Percentiles rank a stretch among this genome's conserved stretches.
phyloP scores from a whole-genome alignment of 768 basidiomycete species.

The Pisolithus sp. region DNA sequence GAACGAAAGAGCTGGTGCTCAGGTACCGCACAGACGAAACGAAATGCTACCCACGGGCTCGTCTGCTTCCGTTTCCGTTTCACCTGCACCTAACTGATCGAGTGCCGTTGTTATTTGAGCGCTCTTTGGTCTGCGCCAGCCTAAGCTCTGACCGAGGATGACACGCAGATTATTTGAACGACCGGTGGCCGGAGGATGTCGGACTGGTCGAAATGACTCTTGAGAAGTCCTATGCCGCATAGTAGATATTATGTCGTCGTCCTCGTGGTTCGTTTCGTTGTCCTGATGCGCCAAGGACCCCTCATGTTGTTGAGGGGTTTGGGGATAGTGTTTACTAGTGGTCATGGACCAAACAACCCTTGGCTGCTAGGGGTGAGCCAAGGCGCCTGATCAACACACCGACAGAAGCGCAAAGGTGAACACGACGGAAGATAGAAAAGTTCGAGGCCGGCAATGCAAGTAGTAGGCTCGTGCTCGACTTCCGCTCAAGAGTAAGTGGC shows the following conservation, averaged over 20 bases:
- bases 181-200: slow-evolving; percentile 7
- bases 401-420: no score
- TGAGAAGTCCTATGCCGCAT: slow-evolving; percentile 17
- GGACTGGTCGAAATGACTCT: slow-evolving; percentile 12
- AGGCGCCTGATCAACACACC: neutral
- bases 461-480: no score
- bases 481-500: no score
- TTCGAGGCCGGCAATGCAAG: no score
- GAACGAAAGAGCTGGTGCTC: slow-evolving; percentile 1
- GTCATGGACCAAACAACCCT: neutral
- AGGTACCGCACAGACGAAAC: slow-evolving; percentile 3
- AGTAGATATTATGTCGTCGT: slow-evolving; percentile 11
- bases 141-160: slow-evolving; percentile 21
- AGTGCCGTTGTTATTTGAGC: slow-evolving; percentile 56
- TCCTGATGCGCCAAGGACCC: neutral
- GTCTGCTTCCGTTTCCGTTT: slow-evolving; percentile 75
- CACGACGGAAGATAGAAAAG: no score
- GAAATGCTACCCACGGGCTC: slow-evolving; percentile 50
- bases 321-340: neutral
- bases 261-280: slow-evolving; percentile 3
- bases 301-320: slow-evolving; percentile 1
- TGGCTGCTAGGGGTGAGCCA: neutral
- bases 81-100: slow-evolving; percentile 56
- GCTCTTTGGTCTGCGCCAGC: slow-evolving; percentile 34
- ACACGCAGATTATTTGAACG: slow-evolving; percentile 16